Evolutionary conservation across 306 rosid genomes (phyloP).

Genomic region (Amphicarpaea edgeworthii): DNA sequence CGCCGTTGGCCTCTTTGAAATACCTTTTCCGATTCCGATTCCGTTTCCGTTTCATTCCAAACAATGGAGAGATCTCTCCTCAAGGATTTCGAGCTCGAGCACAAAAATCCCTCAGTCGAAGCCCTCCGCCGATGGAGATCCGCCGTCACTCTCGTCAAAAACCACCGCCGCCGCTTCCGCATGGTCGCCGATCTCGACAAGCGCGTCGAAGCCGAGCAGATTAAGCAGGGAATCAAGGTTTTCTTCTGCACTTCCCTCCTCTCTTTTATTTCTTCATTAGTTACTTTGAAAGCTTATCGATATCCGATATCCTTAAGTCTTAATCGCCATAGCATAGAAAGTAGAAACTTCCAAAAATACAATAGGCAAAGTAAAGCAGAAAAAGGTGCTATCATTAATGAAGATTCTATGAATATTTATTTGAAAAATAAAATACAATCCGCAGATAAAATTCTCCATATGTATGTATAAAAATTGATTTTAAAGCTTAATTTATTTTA

Average conservation of each 20-base stretch:
- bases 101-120: constrained; percentile 62
- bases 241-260: neutral
- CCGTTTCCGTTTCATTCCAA: neutral
- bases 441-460: no score
- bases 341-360: neutral
- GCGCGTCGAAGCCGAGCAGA: constrained; percentile 66
- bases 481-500: no score
- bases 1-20: constrained; percentile 3
- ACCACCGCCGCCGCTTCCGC: constrained; percentile 82
- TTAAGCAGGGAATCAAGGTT: constrained; percentile 75
- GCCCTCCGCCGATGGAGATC: constrained; percentile 73
- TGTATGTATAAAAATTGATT: no score
- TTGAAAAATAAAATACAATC: neutral
- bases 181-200: constrained; percentile 81
- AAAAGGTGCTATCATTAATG: neutral
- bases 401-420: neutral
- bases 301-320: no score
- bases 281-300: no score
- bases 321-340: no score
- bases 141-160: constrained; percentile 80
- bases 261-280: no score
- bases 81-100: constrained; percentile 70
- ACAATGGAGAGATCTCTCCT: constrained; percentile 53
- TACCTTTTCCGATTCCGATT: neutral
- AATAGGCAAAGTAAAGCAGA: neutral